A percentile compares a stretch with the other conserved stretches of the same genome.
Conservation (phyloP, 2,329 filamentous ascomycete species). For the Coniochaeta hoffmannii region DNA sequence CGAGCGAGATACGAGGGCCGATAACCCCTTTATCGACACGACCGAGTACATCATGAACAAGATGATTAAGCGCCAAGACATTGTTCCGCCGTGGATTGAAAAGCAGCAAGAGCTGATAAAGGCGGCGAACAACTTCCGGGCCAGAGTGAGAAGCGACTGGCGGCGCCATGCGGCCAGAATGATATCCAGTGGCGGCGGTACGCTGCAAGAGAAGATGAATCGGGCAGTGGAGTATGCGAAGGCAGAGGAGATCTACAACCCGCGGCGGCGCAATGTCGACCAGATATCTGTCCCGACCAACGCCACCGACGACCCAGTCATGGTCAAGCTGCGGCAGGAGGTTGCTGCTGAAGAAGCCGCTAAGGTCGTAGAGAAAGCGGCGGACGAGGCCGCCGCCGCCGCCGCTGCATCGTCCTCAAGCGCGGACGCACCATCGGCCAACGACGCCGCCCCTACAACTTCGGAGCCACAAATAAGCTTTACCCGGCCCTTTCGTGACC, state of each 20-base stretch:
- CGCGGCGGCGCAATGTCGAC: conserved; percentile 37
- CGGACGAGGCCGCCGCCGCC: background rate
- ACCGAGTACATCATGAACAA: conserved; percentile 77
- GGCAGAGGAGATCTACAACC: conserved; percentile 63
- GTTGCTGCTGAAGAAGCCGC: background rate
- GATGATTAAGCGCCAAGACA: conserved; percentile 93
- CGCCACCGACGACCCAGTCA: conserved; percentile 39
- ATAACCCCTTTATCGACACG: conserved; percentile 87
- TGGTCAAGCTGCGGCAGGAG: conserved; percentile 35
- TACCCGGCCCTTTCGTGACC: conserved; percentile 66
- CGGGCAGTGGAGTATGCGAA: conserved; percentile 66
- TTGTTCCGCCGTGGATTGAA: conserved; percentile 97
- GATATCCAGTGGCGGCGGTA: conserved; percentile 72
- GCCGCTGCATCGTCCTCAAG: background rate
- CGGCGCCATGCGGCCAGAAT: conserved; percentile 70
- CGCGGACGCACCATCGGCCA: background rate
- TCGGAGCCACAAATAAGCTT: conserved; percentile 22
- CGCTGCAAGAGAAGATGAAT: conserved; percentile 63
- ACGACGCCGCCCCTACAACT: background rate
- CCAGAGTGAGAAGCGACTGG: conserved; percentile 75
- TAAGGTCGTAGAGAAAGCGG: background rate
- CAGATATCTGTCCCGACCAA: conserved; percentile 39
- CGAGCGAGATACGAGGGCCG: conserved; percentile 74
- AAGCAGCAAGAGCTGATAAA: conserved; percentile 87
- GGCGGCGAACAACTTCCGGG: conserved; percentile 62